phyloP scores from a whole-genome alignment of 257 asterid species.

The Plantago ovata region DNA sequence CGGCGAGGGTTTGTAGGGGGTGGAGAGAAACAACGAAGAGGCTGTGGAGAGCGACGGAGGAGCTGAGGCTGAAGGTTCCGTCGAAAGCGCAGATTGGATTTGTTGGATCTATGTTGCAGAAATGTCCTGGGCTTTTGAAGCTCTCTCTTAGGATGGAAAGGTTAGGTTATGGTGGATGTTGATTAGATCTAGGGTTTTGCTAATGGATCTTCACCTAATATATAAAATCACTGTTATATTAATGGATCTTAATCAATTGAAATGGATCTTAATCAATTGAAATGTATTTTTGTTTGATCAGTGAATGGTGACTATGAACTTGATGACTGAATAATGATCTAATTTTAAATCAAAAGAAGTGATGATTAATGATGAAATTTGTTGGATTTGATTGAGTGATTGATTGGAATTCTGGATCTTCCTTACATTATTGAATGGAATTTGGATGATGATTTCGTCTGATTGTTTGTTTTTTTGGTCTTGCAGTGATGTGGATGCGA shows the following conservation, averaged over 20 bases:
- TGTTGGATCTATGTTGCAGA: constrained; percentile 85
- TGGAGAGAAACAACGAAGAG: constrained; percentile 72
- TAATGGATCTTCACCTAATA: too few relatives aligned
- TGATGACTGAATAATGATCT: neutral
- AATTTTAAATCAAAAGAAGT: neutral
- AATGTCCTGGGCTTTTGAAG: constrained; percentile 66
- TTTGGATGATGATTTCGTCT: constrained; percentile 17
- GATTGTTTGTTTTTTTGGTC: constrained; percentile 25
- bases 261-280: neutral
- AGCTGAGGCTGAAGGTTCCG: constrained; percentile 81
- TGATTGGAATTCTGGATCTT: neutral
- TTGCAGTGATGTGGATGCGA: constrained; percentile 87
- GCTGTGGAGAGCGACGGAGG: constrained; percentile 89
- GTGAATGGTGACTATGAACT: too few relatives aligned
- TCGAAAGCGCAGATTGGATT: constrained; percentile 68
- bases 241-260: constrained; percentile 14
- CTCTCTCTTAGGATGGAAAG: constrained; percentile 80
- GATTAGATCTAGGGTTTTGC: constrained; percentile 32
- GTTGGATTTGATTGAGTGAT: neutral
- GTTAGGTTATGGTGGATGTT: constrained; percentile 35
- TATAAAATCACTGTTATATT: too few relatives aligned
- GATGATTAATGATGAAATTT: constrained; percentile 16
- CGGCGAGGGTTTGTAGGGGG: constrained; percentile 78
- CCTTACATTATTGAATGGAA: too few relatives aligned
- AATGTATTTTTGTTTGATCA: neutral